A percentile compares a stretch with the other conserved stretches of the same genome.
phyloP scores from a whole-genome alignment of 192 early-diverging fungal genomes.

The Dissophora globulifera region DNA sequence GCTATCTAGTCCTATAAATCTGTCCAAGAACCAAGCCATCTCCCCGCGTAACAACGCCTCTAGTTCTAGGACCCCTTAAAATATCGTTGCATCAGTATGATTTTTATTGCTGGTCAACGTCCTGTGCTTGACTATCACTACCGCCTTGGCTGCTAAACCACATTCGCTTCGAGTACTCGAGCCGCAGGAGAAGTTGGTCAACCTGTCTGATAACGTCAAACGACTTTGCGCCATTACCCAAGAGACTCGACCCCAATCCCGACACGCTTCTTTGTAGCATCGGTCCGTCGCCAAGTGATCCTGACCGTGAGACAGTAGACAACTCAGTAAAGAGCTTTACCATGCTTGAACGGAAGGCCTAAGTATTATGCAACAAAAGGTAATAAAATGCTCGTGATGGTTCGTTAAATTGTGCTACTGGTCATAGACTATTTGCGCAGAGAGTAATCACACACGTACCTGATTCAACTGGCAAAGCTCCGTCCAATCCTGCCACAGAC shows the following conservation, averaged over 20 bases:
- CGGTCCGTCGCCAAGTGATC: conserved; percentile 27
- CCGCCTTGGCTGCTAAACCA: conserved; percentile 19
- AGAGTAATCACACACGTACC: too few species aligned
- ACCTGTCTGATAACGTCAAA: conserved; percentile 35
- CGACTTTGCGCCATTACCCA: conserved; percentile 22
- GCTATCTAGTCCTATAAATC: too few species aligned
- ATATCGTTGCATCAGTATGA: neutral
- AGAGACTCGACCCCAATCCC: conserved; percentile 32
- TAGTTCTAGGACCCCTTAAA: neutral
- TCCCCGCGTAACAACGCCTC: too few species aligned
- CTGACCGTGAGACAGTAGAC: conserved; percentile 24
- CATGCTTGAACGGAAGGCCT: conserved; percentile 32
- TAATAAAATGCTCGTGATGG: too few species aligned
- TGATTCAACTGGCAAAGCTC: conserved; percentile 23
- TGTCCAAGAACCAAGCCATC: too few species aligned
- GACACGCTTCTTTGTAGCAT: conserved; percentile 24
- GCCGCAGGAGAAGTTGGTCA: conserved; percentile 35
- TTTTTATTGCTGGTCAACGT: too few species aligned
- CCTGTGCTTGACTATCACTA: too few species aligned
- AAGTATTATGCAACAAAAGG: neutral
- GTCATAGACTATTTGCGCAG: too few species aligned
- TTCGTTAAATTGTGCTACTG: too few species aligned
- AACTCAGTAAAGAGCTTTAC: conserved; percentile 20
- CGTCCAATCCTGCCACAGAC: conserved; percentile 44
- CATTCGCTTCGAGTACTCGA: conserved; percentile 43